These are phyloP conservation scores for Eucalyptus erythrocorys DNA, from an alignment of 345 rosid species.

Conservation along the genomic window DNA sequence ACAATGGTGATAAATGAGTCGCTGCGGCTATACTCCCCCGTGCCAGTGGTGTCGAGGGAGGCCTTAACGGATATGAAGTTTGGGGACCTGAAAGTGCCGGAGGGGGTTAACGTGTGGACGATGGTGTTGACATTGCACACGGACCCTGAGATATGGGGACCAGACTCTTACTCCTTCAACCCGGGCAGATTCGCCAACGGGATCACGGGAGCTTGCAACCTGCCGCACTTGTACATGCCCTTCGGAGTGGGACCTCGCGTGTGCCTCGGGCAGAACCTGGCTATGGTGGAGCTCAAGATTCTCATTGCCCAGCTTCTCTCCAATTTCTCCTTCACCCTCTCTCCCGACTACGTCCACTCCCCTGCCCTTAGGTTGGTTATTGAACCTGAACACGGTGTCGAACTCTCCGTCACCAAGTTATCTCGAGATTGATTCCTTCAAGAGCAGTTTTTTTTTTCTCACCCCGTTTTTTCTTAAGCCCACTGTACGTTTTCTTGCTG, in stretches of 20 bases:
- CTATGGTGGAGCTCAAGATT: constrained; percentile 33
- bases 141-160: constrained; percentile 42
- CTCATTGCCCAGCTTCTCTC: constrained; percentile 7
- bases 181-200: constrained; percentile 29
- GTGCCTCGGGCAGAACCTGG: constrained; percentile 42
- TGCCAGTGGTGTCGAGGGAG: constrained; percentile 25
- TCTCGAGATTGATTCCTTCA: background rate
- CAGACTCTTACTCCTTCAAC: constrained; percentile 17
- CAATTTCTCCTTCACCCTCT: constrained; percentile 23
- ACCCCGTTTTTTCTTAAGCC: background rate
- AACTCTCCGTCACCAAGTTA: constrained; percentile 16
- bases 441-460: background rate
- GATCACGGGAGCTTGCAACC: constrained; percentile 16
- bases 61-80: constrained; percentile 32
- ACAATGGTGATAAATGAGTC: constrained; percentile 39
- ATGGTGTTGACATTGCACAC: constrained; percentile 10
- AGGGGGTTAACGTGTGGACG: constrained; percentile 29
- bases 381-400: constrained; percentile 26
- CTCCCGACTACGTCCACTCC: constrained; percentile 15
- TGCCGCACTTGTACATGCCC: constrained; percentile 27
- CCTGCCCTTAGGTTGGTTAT: constrained; percentile 21
- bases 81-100: constrained; percentile 9
- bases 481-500: background rate
- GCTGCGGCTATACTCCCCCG: constrained; percentile 37
- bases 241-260: constrained; percentile 33